Conservation (phyloP, 768 basidiomycete species). For the Suillus fuscotomentosus region DNA sequence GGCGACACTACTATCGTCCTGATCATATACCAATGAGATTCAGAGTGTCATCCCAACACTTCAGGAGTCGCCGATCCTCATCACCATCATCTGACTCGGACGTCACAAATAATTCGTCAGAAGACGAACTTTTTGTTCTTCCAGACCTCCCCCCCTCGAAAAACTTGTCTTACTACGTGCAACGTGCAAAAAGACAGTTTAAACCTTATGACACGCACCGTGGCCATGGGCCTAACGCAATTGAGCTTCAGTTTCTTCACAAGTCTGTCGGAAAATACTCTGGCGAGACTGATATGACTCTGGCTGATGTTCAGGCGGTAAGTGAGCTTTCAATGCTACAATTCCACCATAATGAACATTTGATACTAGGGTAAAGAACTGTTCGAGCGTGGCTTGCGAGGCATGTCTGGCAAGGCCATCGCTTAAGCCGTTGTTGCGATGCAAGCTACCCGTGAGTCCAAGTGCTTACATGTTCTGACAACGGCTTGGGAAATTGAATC, state of each 20-base stretch:
- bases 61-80: not conserved
- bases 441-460: not conserved
- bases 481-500: not conserved
- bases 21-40: too few species aligned
- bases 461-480: not conserved
- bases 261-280: not conserved
- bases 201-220: not conserved
- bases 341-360: not conserved
- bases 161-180: not conserved
- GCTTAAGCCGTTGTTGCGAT: not conserved
- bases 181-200: not conserved
- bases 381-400: not conserved
- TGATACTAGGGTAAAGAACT: not conserved
- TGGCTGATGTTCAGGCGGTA: not conserved
- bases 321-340: not conserved
- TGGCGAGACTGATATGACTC: not conserved
- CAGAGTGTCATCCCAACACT: not conserved
- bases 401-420: not conserved
- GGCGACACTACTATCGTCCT: too few species aligned
- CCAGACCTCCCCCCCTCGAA: not conserved
- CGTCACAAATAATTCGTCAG: not conserved
- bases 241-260: not conserved
- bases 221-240: not conserved
- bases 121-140: not conserved
- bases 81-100: not conserved